phyloP scores from a whole-genome alignment of 441 rosid species.

The Brassica balearica region DNA sequence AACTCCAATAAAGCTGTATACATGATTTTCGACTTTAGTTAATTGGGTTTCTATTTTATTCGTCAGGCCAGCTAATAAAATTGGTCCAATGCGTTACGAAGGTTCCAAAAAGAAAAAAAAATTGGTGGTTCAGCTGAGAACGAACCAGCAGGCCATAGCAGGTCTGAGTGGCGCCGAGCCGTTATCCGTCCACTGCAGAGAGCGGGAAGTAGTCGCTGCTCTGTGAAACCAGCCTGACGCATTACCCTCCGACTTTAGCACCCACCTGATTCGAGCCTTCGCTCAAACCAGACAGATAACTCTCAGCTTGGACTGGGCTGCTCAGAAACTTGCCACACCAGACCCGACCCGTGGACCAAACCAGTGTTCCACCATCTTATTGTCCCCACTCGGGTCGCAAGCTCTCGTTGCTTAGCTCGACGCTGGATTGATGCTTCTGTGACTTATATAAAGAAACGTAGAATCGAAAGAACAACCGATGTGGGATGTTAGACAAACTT shows the following conservation, averaged over 20 bases:
- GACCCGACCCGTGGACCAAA: not conserved
- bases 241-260: conserved; percentile 43
- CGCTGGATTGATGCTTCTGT: accelerated
- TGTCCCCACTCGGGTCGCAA: conserved; percentile 40
- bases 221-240: conserved; percentile 58
- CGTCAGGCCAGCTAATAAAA: too few relatives aligned
- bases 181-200: conserved; percentile 45
- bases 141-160: conserved; percentile 30
- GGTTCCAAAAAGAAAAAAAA: not conserved
- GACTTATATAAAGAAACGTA: not conserved
- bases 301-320: conserved; percentile 37
- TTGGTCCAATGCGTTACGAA: too few relatives aligned
- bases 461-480: not conserved
- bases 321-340: not conserved
- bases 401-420: conserved; percentile 33
- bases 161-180: conserved; percentile 14
- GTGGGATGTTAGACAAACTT: conserved; percentile 21
- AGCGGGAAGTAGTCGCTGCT: conserved; percentile 53
- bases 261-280: conserved; percentile 7
- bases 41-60: too few relatives aligned
- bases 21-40: too few relatives aligned
- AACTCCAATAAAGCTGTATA: too few relatives aligned
- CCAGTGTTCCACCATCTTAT: conserved; percentile 14
- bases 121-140: conserved; percentile 25
- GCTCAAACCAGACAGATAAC: not conserved